phyloP scores from a whole-genome alignment of 2,329 filamentous ascomycete genomes.

The Sarocladiaceae sp. region DNA sequence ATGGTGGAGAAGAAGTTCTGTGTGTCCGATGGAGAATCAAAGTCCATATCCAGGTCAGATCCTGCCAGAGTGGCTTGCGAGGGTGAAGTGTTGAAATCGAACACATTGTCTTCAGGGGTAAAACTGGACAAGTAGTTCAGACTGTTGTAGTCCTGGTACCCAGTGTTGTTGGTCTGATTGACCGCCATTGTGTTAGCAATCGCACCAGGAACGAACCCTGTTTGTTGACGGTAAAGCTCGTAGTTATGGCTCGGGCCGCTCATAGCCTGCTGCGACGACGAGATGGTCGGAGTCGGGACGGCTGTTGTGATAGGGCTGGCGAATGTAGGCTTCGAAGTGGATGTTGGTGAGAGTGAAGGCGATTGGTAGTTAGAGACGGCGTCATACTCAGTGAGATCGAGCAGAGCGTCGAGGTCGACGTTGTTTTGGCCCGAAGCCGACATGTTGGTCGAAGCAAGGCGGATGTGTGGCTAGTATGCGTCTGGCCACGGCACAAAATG shows the following conservation, averaged over 20 bases:
- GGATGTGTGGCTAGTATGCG: slow-evolving; percentile 5
- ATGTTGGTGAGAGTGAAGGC: slow-evolving; percentile 53
- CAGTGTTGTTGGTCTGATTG: slow-evolving; percentile 57
- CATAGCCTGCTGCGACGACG: slow-evolving; percentile 53
- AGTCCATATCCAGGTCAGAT: slow-evolving; percentile 63
- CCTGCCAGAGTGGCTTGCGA: slow-evolving; percentile 56
- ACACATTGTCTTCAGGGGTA: slow-evolving; percentile 59
- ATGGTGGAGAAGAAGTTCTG: slow-evolving; percentile 64
- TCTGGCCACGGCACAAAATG: background rate
- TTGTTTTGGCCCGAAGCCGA: slow-evolving; percentile 39
- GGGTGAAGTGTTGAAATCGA: slow-evolving; percentile 69
- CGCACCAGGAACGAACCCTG: slow-evolving; percentile 82
- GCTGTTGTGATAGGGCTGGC: slow-evolving; percentile 47
- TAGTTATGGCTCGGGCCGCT: slow-evolving; percentile 91
- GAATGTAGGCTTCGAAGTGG: slow-evolving; percentile 50
- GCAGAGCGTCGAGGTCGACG: slow-evolving; percentile 52
- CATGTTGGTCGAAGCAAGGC: slow-evolving; percentile 24
- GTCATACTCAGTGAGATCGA: slow-evolving; percentile 62
- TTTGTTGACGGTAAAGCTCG: slow-evolving; percentile 92
- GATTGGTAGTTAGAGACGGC: slow-evolving; percentile 53
- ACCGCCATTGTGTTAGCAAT: slow-evolving; percentile 75
- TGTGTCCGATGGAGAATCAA: slow-evolving; percentile 42
- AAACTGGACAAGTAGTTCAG: slow-evolving; percentile 52
- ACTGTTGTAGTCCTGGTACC: slow-evolving; percentile 45
- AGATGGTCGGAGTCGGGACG: slow-evolving; percentile 49